Percentiles rank a stretch among this genome's conserved stretches.
Evolutionary conservation across 2,329 filamentous ascomycete genomes (phyloP).

Genomic region (Blumeria hordei): DNA sequence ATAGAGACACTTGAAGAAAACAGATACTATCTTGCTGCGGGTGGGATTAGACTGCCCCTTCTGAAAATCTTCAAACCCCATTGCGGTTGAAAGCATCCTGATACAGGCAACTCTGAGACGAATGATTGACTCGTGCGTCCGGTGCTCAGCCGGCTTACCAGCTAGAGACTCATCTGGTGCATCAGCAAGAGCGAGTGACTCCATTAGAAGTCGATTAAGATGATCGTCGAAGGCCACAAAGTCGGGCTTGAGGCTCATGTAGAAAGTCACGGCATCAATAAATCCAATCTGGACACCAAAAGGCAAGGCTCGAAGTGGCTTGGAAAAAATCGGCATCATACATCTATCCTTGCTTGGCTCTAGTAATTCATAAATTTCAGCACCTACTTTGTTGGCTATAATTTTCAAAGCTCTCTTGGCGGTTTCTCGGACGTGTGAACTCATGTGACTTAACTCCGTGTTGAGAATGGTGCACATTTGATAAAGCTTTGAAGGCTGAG

Average conservation of each 20-base stretch:
- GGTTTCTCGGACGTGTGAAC: conserved; percentile 75
- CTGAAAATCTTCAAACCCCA: conserved; percentile 77
- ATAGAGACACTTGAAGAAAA: conserved; percentile 96
- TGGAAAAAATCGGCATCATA: conserved; percentile 80
- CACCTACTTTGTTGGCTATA: conserved; percentile 52
- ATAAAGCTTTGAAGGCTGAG: conserved; percentile 39
- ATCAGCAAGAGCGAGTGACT: conserved; percentile 81
- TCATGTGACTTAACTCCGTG: conserved; percentile 81
- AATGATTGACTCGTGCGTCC: conserved; percentile 87
- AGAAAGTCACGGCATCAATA: conserved; percentile 93
- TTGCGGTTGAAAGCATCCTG: conserved; percentile 74
- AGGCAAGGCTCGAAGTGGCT: conserved; percentile 74
- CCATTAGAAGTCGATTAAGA: conserved; percentile 71
- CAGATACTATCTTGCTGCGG: conserved; percentile 54
- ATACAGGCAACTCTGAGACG: conserved; percentile 83
- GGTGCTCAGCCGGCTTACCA: conserved; percentile 78
- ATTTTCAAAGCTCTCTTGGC: conserved; percentile 60
- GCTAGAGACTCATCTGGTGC: conserved; percentile 82
- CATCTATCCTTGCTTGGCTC: conserved; percentile 76
- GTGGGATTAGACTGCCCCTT: conserved; percentile 45
- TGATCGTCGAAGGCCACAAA: conserved; percentile 85
- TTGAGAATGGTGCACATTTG: conserved; percentile 69
- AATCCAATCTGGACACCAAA: conserved; percentile 94
- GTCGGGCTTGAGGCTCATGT: conserved; percentile 67
- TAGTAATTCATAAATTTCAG: conserved; percentile 69